Conservation (phyloP, 2,329 filamentous ascomycete species). For the Cordyceps tenuipes region DNA sequence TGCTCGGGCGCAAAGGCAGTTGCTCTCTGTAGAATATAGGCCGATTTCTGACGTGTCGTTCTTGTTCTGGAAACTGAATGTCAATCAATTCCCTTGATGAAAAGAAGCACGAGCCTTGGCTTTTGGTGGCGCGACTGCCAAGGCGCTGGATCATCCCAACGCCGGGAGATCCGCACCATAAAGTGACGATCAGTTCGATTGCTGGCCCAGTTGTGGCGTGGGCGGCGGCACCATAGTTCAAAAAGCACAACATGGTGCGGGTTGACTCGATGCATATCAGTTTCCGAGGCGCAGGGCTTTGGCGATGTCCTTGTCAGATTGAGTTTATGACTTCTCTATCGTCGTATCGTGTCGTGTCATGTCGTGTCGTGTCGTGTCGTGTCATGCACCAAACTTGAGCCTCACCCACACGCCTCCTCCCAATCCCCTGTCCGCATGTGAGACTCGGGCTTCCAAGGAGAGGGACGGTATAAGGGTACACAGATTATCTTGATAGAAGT, state of each 20-base stretch:
- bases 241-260: background rate
- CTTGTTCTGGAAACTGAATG: background rate
- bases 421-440: background rate
- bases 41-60: background rate
- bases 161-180: slow-evolving; percentile 9
- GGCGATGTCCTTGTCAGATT: background rate
- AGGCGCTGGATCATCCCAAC: slow-evolving; percentile 8
- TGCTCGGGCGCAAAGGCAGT: background rate
- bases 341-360: too few species aligned
- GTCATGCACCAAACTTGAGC: background rate
- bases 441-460: background rate
- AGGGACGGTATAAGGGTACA: background rate
- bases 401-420: background rate
- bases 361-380: too few species aligned
- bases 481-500: background rate
- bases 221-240: background rate
- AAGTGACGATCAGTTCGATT: slow-evolving; percentile 4
- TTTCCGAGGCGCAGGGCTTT: background rate
- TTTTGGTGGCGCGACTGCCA: slow-evolving; percentile 8
- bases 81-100: slow-evolving; percentile 3
- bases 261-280: background rate
- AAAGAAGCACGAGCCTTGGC: slow-evolving; percentile 9
- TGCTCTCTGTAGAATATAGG: background rate
- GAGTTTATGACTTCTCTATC: background rate
- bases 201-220: background rate